A percentile compares a stretch with the other conserved stretches of the same genome.
Conservation (phyloP, 257 asterid genomes). For the Scutellaria galericulata region DNA sequence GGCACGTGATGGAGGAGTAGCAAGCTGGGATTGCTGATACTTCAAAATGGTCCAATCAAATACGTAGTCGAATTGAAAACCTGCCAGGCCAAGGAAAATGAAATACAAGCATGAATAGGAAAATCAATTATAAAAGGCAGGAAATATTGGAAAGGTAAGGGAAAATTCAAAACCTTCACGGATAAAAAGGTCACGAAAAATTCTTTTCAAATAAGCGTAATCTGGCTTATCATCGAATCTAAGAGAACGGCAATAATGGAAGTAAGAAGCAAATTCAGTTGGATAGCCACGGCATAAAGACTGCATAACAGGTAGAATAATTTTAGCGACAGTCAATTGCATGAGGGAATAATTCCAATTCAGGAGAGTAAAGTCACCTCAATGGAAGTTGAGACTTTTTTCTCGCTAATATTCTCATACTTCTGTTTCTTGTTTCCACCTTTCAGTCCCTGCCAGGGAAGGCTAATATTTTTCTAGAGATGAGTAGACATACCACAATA, state of each 20-base stretch:
- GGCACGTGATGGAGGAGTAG: constrained; percentile 85
- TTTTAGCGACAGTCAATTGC: constrained; percentile 19
- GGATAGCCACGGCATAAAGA: constrained; percentile 56
- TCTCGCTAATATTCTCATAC: constrained; percentile 62
- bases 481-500: constrained; percentile 33
- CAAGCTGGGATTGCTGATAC: constrained; percentile 80
- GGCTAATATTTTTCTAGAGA: constrained; percentile 47
- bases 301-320: constrained; percentile 30
- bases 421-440: constrained; percentile 68
- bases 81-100: constrained; percentile 32
- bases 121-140: neutral
- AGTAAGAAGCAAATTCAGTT: constrained; percentile 57
- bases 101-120: constrained; percentile 17
- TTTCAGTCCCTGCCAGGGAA: constrained; percentile 70
- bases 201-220: constrained; percentile 59
- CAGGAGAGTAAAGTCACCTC: constrained; percentile 42
- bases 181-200: constrained; percentile 58
- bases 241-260: constrained; percentile 63
- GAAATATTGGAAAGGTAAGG: constrained; percentile 4
- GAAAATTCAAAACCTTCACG: constrained; percentile 47
- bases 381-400: constrained; percentile 57
- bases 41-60: constrained; percentile 63
- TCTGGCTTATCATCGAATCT: constrained; percentile 64
- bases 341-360: constrained; percentile 5
- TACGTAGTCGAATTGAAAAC: constrained; percentile 54